Conservation (phyloP, 2,329 filamentous ascomycete species). For the Chaetomiaceae sp. region DNA sequence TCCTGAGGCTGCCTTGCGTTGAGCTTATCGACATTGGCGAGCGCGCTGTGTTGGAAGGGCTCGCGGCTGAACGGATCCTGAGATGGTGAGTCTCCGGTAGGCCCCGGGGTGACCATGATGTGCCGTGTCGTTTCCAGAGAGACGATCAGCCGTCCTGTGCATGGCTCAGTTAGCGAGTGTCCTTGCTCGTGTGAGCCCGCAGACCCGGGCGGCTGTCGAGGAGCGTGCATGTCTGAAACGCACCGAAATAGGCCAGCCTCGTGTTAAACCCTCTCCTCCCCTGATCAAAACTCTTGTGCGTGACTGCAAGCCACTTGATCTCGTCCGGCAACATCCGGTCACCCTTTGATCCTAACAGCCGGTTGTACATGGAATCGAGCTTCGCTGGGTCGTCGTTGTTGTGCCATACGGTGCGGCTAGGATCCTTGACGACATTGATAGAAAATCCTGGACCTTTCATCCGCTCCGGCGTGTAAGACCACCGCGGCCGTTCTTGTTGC, state of each 20-base stretch:
- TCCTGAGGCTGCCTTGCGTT: slow-evolving; percentile 55
- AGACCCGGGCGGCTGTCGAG: neutral
- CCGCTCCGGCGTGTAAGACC: slow-evolving; percentile 63
- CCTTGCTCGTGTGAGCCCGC: neutral
- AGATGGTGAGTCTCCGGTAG: neutral
- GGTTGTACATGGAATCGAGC: slow-evolving; percentile 73
- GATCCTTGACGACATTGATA: slow-evolving; percentile 54
- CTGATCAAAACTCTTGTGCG: slow-evolving; percentile 97
- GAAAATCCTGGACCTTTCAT: slow-evolving; percentile 65
- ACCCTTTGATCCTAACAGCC: slow-evolving; percentile 69
- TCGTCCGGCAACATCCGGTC: slow-evolving; percentile 78
- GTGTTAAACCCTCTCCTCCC: slow-evolving; percentile 93
- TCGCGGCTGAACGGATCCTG: slow-evolving; percentile 45
- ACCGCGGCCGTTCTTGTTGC: slow-evolving; percentile 48
- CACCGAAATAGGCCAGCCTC: slow-evolving; percentile 83
- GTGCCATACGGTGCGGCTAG: slow-evolving; percentile 50
- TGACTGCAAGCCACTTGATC: slow-evolving; percentile 93
- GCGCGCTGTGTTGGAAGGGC: slow-evolving; percentile 65
- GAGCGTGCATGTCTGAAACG: slow-evolving; percentile 18
- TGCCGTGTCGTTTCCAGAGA: slow-evolving; percentile 28
- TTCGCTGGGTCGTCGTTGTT: slow-evolving; percentile 72
- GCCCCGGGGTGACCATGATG: slow-evolving; percentile 21
- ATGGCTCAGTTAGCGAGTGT: slow-evolving; percentile 1
- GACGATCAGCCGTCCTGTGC: slow-evolving; percentile 23
- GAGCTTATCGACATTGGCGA: slow-evolving; percentile 72